Evolutionary conservation across 2,329 filamentous ascomycete species (phyloP), one percentile per base, ranked within the genome.

Genomic region (Zymoseptoria tritici): DNA sequence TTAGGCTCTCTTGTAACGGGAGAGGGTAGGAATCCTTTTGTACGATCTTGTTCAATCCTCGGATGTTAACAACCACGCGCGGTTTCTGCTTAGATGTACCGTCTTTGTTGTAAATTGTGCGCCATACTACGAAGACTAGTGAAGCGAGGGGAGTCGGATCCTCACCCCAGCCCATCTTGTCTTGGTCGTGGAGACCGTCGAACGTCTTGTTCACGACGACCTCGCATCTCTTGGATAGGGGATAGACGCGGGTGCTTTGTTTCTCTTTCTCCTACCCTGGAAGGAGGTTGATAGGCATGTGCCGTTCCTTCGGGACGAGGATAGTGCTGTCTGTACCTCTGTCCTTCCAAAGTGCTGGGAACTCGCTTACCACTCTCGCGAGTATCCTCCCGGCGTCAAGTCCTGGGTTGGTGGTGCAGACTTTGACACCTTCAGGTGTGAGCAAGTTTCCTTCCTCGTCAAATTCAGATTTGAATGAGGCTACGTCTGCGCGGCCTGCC

Each of bases 31-130:
- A 24, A 19, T 56, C 54, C 21, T 56, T 56, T 11, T 56, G 50
- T 3, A 49, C 13, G 4, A 56, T 56, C 42, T 51, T 56, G 16
- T 56, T 56, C 26, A 56, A 21, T 3, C 54, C 54, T 6, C 42
- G 42, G 19, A 56, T 56, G 26, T 56, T n/a, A 13, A 56, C 29
- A 4, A 56, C 42, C n/a, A 56, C 54, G 16, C 54, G 19, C 3
- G 20, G 42, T 19, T 56, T 56, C 54, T 56, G 50, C 22, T 53
- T 4, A 2, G 16, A 22, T 9, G 20, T 49, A 1, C 54, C 13
- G 13, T 56, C 54, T 20, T 56, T 22, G 3, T 56, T 56, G 51
- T 56, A 56, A 4, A 56, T 49, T 50, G 26, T 56, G 9, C 52
- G 52, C 52, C 31, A 53, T 13, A 53, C 52, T 20, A 53, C 13